These are phyloP conservation scores for Thermothelomyces thermophilus DNA, from an alignment of 2,329 filamentous ascomycete species.

Conservation along the genomic window DNA sequence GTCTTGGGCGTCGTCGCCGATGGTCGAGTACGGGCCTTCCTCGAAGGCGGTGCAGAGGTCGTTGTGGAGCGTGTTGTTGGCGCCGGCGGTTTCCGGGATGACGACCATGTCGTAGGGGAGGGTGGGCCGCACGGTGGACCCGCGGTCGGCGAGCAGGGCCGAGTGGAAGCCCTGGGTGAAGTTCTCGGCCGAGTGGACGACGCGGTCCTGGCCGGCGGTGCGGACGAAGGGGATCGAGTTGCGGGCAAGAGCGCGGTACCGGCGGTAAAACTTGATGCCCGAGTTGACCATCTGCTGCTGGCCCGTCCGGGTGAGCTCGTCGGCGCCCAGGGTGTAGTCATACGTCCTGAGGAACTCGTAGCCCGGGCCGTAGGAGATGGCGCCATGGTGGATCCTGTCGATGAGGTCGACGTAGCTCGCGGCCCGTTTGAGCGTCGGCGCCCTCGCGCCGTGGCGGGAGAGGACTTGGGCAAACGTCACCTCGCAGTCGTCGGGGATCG, in stretches of 20 bases:
- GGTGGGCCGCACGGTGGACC: conserved; percentile 33
- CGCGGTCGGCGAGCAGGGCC: conserved; percentile 36
- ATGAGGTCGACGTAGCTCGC: conserved; percentile 57
- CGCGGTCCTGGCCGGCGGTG: conserved; percentile 35
- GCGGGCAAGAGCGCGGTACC: conserved; percentile 58
- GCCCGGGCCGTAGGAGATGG: conserved; percentile 51
- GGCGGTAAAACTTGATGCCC: conserved; percentile 66
- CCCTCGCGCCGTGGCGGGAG: conserved; percentile 77
- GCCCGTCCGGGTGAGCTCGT: conserved; percentile 57
- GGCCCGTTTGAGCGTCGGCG: conserved; percentile 67
- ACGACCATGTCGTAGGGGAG: conserved; percentile 54
- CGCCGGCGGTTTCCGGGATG: conserved; percentile 58
- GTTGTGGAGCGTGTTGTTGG: conserved; percentile 80
- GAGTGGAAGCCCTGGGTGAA: conserved; percentile 69
- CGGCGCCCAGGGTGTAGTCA: conserved; percentile 53
- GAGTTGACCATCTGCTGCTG: conserved; percentile 66
- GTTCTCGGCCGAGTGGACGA: conserved; percentile 56
- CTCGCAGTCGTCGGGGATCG: conserved; percentile 60
- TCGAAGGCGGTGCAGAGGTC: conserved; percentile 67
- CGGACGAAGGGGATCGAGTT: conserved; percentile 41
- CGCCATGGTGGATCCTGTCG: conserved; percentile 53
- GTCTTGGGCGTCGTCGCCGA: conserved; percentile 45
- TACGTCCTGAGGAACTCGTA: conserved; percentile 68
- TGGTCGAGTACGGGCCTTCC: conserved; percentile 42
- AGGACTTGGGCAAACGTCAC: conserved; percentile 76